Base-by-base conservation (phyloP, 495 filamentous ascomycete species). In the Penicillium robsamsonii region DNA sequence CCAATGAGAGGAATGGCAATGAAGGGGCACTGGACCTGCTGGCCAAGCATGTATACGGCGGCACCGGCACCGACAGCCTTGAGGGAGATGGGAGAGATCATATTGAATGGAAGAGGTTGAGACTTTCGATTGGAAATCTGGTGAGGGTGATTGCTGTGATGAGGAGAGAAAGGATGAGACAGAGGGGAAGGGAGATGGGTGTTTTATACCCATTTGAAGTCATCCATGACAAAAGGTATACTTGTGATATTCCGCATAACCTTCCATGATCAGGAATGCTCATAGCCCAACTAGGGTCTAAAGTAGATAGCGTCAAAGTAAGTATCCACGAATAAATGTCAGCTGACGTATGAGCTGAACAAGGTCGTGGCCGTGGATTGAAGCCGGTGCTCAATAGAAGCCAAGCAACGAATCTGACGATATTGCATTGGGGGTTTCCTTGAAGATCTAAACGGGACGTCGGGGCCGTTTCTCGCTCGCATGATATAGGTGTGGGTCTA, bases 81-180 rank as follows among this genome's bases (percentile, higher is more conserved):
- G 44, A 46, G 44, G 25, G 44, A 46, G 2, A 46, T 24, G 25
- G 44, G 44, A 46, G 44, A 25, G 20, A 45, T 46, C 44, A 27
- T 46, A 6, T 46, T 46, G 44, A 30, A 12, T 25, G 44, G 15
- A 30, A 29, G 44, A 46, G 7, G 13, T n/a, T 44, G 43, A 15
- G 43, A 27, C 24, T 24, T 15, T 27, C 43, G 33, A 7, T 37
- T 37, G 13, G 13, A 13, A 8, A n/a, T 37, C 15, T 1, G 13
- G 15, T 37, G 5, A 37, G 33, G 7, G 33, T 2, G 5, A 15
- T 37, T n/a, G 33, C 6, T 37, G 33, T 37, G 33, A 15, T 35
- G 33, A 35, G 33, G 13, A 35, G 33, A 15, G 13, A 11, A 35
- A 15, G 4, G 6, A 35, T 37, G 33, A 37, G 13, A 12, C 6